phyloP scores from a whole-genome alignment of 345 rosid species.

The Citrus unshiu region DNA sequence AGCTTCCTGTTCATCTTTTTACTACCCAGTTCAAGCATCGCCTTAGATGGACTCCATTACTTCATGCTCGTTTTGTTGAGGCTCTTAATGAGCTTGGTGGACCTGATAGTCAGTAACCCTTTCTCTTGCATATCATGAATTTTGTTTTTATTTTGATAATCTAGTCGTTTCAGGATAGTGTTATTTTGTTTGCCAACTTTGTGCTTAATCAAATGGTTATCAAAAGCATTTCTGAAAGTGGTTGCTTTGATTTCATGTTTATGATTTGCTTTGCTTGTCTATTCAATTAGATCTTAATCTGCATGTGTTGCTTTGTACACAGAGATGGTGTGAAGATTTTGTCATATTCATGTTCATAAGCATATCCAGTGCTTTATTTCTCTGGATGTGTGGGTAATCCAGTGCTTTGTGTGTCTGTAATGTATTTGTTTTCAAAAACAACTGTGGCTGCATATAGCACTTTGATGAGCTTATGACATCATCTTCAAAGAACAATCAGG shows the following conservation, averaged over 20 bases:
- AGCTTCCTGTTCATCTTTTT: background rate
- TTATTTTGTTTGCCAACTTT: background rate
- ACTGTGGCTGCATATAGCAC: background rate
- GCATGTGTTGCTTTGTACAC: background rate
- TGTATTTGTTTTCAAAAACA: background rate
- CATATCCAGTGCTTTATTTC: background rate
- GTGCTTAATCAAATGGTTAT: background rate
- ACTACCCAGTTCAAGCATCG: slow-evolving; percentile 8
- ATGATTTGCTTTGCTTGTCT: background rate
- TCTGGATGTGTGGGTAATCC: background rate
- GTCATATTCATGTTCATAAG: background rate
- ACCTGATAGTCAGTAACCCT: slow-evolving; percentile 20
- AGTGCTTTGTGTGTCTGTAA: background rate
- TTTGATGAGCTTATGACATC: background rate
- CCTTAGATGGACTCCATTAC: slow-evolving; percentile 13
- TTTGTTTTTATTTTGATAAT: background rate
- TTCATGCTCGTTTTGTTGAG: slow-evolving; percentile 16
- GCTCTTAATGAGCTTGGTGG: slow-evolving; percentile 28
- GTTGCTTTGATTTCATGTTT: background rate
- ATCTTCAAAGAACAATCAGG: background rate
- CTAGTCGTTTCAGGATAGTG: background rate
- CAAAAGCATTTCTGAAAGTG: background rate
- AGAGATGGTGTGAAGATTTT: background rate
- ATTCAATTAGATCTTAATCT: background rate
- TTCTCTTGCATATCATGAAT: background rate